Evolutionary conservation across 768 basidiomycete genomes (phyloP).

Genomic region (Suillus lakei): DNA sequence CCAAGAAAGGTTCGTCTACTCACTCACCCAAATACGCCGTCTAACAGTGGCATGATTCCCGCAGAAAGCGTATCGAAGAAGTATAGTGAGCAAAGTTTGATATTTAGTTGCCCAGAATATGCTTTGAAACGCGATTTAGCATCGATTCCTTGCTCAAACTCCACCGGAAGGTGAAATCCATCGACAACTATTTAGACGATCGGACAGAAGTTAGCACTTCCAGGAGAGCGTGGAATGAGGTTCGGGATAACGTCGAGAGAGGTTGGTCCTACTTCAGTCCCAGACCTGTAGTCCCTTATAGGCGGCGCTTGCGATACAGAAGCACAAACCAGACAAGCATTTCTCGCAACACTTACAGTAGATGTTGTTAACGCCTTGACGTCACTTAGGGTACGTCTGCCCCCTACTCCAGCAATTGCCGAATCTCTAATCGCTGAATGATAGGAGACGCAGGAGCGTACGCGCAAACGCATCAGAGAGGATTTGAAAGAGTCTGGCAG

Average conservation of each 20-base stretch:
- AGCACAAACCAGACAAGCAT: slow-evolving; percentile 80
- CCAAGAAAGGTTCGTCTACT: slow-evolving; percentile 69
- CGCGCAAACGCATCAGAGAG: slow-evolving; percentile 90
- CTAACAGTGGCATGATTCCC: slow-evolving; percentile 17
- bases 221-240: slow-evolving; percentile 80
- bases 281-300: slow-evolving; percentile 1
- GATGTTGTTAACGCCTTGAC: slow-evolving; percentile 79
- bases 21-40: slow-evolving; percentile 19
- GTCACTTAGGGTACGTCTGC: slow-evolving; percentile 58
- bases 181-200: slow-evolving; percentile 77
- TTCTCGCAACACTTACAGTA: slow-evolving; percentile 67
- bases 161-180: slow-evolving; percentile 69
- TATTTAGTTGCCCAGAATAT: slow-evolving; percentile 1
- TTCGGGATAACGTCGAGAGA: slow-evolving; percentile 85
- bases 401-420: not conserved
- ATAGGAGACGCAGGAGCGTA: slow-evolving; percentile 90
- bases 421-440: slow-evolving; percentile 10
- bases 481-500: slow-evolving; percentile 80
- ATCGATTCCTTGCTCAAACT: slow-evolving; percentile 76
- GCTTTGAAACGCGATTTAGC: slow-evolving; percentile 42
- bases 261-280: slow-evolving; percentile 45
- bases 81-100: slow-evolving; percentile 59
- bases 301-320: slow-evolving; percentile 49
- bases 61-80: slow-evolving; percentile 84
- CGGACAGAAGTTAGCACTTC: slow-evolving; percentile 66